A percentile compares a stretch with the other conserved stretches of the same genome.
Conservation (phyloP, 2,329 filamentous ascomycete genomes). For the Ophiognomonia clavigignenti-juglandacearum region DNA sequence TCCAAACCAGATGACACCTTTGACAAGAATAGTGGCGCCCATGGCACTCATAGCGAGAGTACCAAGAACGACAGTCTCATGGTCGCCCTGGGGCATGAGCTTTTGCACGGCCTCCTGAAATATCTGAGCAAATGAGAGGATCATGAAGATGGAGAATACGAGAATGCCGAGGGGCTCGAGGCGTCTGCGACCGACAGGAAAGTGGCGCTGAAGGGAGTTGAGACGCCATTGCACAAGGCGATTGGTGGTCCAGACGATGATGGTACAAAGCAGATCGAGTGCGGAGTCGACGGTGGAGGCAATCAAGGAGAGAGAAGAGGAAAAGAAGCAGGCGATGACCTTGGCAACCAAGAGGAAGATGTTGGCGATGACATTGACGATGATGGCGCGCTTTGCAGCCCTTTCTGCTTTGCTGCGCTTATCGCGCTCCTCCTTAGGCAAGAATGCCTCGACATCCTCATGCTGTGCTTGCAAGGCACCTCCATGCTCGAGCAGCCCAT, state of each 20-base stretch:
- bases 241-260: conserved; percentile 58
- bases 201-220: conserved; percentile 42
- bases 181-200: conserved; percentile 52
- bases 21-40: conserved; percentile 51
- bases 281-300: conserved; percentile 59
- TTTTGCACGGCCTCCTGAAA: conserved; percentile 56
- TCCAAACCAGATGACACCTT: conserved; percentile 56
- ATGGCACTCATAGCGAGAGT: conserved; percentile 52
- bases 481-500: conserved; percentile 48
- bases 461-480: conserved; percentile 43
- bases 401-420: conserved; percentile 39
- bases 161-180: conserved; percentile 59
- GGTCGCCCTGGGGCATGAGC: conserved; percentile 41
- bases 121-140: conserved; percentile 58
- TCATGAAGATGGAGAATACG: conserved; percentile 60
- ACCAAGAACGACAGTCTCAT: conserved; percentile 41
- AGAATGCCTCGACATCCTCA: conserved; percentile 47
- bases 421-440: conserved; percentile 50
- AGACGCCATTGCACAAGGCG: conserved; percentile 54
- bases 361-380: conserved; percentile 19
- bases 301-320: conserved; percentile 51
- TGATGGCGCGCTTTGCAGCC: conserved; percentile 46
- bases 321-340: conserved; percentile 16
- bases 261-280: conserved; percentile 54
- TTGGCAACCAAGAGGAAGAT: conserved; percentile 18